Percentiles rank a stretch among this genome's conserved stretches.
phyloP scores from a whole-genome alignment of 306 rosid species.

The Vigna angularis region DNA sequence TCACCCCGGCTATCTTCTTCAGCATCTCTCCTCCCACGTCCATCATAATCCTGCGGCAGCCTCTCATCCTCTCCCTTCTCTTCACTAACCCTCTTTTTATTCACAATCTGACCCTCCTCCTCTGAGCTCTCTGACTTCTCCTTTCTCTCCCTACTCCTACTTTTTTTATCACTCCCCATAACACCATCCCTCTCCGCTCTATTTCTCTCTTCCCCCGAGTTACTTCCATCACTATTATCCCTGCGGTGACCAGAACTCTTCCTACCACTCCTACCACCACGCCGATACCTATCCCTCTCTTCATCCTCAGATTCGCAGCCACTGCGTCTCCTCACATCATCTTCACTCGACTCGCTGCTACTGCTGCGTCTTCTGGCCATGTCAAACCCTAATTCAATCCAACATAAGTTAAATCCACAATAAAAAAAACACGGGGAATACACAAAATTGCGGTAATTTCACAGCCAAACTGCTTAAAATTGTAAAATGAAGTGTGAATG shows the following conservation, averaged over 20 bases:
- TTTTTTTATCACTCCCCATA: conserved; percentile 34
- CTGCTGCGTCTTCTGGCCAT: conserved; percentile 59
- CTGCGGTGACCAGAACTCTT: conserved; percentile 30
- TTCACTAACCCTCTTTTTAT: conserved; percentile 28
- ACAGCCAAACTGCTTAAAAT: background rate
- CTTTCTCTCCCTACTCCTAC: conserved; percentile 39
- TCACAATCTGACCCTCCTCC: conserved; percentile 53
- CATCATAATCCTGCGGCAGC: background rate
- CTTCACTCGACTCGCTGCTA: conserved; percentile 56
- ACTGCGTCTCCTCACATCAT: conserved; percentile 49
- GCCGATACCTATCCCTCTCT: conserved; percentile 42
- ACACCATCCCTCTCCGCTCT: conserved; percentile 24
- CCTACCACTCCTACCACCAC: conserved; percentile 33
- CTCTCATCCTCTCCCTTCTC: conserved; percentile 42
- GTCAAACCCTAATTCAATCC: background rate
- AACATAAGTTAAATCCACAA: background rate
- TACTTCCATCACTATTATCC: conserved; percentile 35
- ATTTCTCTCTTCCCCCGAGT: conserved; percentile 35
- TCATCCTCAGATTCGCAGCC: conserved; percentile 53
- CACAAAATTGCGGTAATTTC: background rate
- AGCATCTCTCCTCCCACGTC: conserved; percentile 33
- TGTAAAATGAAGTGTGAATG: background rate
- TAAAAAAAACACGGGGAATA: too few species aligned
- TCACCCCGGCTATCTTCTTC: conserved; percentile 33
- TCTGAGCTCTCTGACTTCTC: conserved; percentile 36